Evolutionary conservation across 345 rosid species (phyloP).

Genomic region (Eucalyptus grandis): DNA sequence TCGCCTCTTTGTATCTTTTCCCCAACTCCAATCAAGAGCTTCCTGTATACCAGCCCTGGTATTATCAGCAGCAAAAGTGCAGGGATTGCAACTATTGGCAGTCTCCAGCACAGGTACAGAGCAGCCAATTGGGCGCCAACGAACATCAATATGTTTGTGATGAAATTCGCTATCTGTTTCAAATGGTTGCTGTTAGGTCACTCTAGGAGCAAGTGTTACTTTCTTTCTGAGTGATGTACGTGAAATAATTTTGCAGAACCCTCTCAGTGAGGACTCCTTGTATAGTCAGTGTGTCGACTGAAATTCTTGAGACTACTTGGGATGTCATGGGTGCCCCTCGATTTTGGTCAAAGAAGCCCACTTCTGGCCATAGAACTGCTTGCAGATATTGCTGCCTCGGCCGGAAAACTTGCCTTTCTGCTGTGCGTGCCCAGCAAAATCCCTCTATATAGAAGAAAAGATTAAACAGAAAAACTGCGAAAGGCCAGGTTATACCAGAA

Average conservation of each 20-base stretch:
- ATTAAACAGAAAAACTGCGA: not conserved
- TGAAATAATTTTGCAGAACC: not conserved
- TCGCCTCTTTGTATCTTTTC: not conserved
- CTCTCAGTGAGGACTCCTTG: slow-evolving; percentile 18
- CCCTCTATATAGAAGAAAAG: slow-evolving; percentile 2
- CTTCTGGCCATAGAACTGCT: slow-evolving; percentile 12
- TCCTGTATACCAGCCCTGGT: slow-evolving; percentile 3
- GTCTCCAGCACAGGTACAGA: slow-evolving; percentile 1
- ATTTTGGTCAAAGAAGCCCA: slow-evolving; percentile 11
- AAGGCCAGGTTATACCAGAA: not conserved
- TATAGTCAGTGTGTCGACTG: not conserved
- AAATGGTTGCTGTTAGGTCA: not conserved
- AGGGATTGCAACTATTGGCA: not conserved
- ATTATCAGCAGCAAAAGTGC: not conserved
- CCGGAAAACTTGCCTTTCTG: slow-evolving; percentile 3
- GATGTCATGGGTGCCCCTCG: slow-evolving; percentile 1
- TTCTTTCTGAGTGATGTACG: not conserved
- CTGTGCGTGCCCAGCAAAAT: slow-evolving; percentile 12
- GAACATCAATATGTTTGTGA: not conserved
- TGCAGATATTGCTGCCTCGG: slow-evolving; percentile 1
- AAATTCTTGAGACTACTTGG: slow-evolving; percentile 9
- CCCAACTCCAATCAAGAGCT: not conserved
- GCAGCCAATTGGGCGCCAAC: not conserved
- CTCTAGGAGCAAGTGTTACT: not conserved
- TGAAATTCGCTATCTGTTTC: slow-evolving; percentile 6